Percentiles rank a stretch among this genome's conserved stretches.
phyloP scores from a whole-genome alignment of 495 filamentous ascomycete species.

The Halenospora varia region DNA sequence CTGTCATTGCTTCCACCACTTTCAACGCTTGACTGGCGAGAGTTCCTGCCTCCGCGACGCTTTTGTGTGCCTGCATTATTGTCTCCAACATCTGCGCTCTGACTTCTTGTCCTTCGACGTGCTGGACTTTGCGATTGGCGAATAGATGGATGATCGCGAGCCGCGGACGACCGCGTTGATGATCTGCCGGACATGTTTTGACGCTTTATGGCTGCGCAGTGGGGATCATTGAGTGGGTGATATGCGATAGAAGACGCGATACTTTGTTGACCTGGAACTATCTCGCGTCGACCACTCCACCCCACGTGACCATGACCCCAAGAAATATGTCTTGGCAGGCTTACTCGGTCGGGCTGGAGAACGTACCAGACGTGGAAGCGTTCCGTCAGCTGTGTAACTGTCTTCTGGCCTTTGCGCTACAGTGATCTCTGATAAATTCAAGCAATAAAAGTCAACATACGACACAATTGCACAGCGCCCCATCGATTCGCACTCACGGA shows the following conservation, averaged over 20 bases:
- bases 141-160: slow-evolving; percentile 20
- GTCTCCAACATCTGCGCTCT: slow-evolving; percentile 33
- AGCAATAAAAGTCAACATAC: no score
- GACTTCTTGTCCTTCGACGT: slow-evolving; percentile 32
- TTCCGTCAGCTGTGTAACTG: no score
- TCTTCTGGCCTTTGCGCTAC: no score
- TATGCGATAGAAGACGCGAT: neutral
- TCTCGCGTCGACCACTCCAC: no score
- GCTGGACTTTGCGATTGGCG: slow-evolving; percentile 18
- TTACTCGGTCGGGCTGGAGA: no score
- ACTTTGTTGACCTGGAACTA: no score
- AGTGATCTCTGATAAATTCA: no score
- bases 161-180: slow-evolving; percentile 23
- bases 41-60: slow-evolving; percentile 15
- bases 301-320: no score
- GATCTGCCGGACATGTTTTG: slow-evolving; percentile 29
- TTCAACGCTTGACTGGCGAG: slow-evolving; percentile 32
- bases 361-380: no score
- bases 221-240: neutral
- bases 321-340: no score
- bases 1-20: slow-evolving; percentile 18
- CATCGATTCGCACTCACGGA: no score
- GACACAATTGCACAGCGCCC: no score
- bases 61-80: slow-evolving; percentile 7
- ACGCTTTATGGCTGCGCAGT: neutral